Percentiles rank a stretch among this genome's conserved stretches.
These are phyloP conservation scores for Hypomontagnella monticulosa DNA, from an alignment of 495 filamentous ascomycete species.

Conservation along the genomic window DNA sequence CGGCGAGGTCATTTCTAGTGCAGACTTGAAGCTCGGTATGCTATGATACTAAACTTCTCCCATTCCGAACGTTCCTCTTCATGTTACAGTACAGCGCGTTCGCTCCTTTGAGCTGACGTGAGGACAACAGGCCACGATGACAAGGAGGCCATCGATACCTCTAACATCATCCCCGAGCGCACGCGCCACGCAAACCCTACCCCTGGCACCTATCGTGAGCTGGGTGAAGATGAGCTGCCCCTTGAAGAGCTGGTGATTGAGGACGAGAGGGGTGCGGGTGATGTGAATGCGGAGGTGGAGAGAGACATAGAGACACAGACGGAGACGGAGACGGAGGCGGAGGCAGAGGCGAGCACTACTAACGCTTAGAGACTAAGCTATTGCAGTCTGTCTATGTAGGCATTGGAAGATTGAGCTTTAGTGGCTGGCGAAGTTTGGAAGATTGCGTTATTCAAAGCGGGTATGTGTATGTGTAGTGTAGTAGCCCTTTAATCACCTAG, in stretches of 20 bases:
- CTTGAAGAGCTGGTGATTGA: not conserved
- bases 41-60: no score
- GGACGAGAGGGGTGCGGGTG: not conserved
- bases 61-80: not conserved
- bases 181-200: slow-evolving; percentile 46
- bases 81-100: not conserved
- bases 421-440: no score
- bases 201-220: slow-evolving; percentile 42
- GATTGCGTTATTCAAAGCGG: no score
- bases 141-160: slow-evolving; percentile 49
- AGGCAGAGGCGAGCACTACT: not conserved
- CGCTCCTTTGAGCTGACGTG: not conserved
- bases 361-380: no score
- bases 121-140: slow-evolving; percentile 43
- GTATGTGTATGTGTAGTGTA: no score
- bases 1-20: no score
- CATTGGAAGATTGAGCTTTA: no score
- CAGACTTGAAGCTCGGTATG: no score
- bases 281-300: slow-evolving; percentile 5
- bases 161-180: slow-evolving; percentile 48
- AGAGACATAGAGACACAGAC: not conserved
- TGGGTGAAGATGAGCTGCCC: slow-evolving; percentile 44
- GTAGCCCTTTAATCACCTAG: no score
- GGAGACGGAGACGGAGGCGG: not conserved
- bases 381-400: no score